Evolutionary conservation across 805 yeast species (phyloP), one percentile per base, ranked within the genome.

Genomic region (Kodamaea leandrae): DNA sequence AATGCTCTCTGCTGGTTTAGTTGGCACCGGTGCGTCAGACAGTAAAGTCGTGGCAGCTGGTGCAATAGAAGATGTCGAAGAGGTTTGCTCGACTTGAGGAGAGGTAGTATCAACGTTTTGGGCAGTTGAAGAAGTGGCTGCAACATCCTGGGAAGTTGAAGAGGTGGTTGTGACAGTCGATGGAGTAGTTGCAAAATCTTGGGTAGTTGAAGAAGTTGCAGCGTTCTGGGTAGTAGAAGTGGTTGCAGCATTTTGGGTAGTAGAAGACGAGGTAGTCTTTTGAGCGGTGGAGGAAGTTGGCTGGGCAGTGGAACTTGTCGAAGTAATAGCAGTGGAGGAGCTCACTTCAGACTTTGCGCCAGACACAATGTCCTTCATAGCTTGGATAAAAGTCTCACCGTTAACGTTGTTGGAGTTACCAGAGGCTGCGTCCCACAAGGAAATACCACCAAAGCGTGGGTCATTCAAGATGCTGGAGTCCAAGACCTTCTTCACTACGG

Each of bases 361-460:
- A 14, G 35, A 30, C 32, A 55, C 44, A 38, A 55, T 43, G 15
- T 43, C 40, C 45, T 50, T 54, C 42, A 53, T 48, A 18, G 49
- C 49, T 25, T 47, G 46, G 32, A 50, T 49, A 32, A 43, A 57
- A 32, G 47, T 44, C 16, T 55, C 52, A 21, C 39, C 36, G 16
- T 35, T 34, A 14, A 40, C 39, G 10, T 20, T 18, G 30, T 55
- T 54, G 15, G 44, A 25, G 44, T 42, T 48, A 17, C 54, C 60
- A n/a, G 67, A 54, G 6, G 68, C 52, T 6, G 64, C 64, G 44
- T 64, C 70, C 70, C 70, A 64, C 34, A 64, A 42, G 24, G 63
- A 50, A 21, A 70, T 55, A 21, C 67, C 74, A 15, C 71, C 74
- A 28, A 70, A 65, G 42, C 51, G 39, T 8, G 54, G 41, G 30